phyloP scores from a whole-genome alignment of 2,329 filamentous ascomycete genomes.

The Ceratocystis diversiconidia region DNA sequence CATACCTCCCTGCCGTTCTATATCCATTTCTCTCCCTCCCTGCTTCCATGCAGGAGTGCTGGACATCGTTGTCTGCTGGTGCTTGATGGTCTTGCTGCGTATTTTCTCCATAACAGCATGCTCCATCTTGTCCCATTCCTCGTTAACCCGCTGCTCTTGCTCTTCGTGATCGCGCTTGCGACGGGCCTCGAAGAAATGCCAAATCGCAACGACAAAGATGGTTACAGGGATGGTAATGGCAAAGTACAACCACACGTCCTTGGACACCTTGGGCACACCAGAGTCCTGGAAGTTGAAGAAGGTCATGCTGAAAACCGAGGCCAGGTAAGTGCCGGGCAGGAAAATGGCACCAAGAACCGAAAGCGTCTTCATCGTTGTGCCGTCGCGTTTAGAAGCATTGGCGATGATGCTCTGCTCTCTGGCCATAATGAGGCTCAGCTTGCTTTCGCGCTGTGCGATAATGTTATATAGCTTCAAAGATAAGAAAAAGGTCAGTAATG shows the following conservation, averaged over 20 bases:
- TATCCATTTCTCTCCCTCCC: conserved; percentile 26
- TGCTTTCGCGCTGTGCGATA: conserved; percentile 50
- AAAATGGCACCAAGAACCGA: conserved; percentile 50
- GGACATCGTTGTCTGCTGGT: conserved; percentile 36
- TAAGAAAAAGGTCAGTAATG: not conserved
- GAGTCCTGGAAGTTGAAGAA: conserved; percentile 48
- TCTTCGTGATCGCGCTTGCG: conserved; percentile 34
- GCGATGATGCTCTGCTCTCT: conserved; percentile 45
- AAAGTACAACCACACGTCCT: conserved; percentile 48
- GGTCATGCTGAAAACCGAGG: conserved; percentile 51
- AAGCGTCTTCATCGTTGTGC: conserved; percentile 51
- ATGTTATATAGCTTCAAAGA: conserved; percentile 45
- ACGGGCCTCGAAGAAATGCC: conserved; percentile 39
- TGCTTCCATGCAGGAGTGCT: conserved; percentile 43
- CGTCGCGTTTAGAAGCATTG: conserved; percentile 46
- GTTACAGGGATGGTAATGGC: conserved; percentile 46
- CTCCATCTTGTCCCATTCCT: conserved; percentile 43
- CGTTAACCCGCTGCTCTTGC: conserved; percentile 40
- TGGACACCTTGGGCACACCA: conserved; percentile 33
- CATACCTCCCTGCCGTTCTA: conserved; percentile 24
- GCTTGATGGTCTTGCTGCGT: conserved; percentile 40
- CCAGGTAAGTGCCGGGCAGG: conserved; percentile 46
- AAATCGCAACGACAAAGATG: conserved; percentile 37
- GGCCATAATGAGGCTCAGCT: conserved; percentile 49
- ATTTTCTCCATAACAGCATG: conserved; percentile 42